phyloP scores from a whole-genome alignment of 2,329 filamentous ascomycete species.

The Cercospora janseana region DNA sequence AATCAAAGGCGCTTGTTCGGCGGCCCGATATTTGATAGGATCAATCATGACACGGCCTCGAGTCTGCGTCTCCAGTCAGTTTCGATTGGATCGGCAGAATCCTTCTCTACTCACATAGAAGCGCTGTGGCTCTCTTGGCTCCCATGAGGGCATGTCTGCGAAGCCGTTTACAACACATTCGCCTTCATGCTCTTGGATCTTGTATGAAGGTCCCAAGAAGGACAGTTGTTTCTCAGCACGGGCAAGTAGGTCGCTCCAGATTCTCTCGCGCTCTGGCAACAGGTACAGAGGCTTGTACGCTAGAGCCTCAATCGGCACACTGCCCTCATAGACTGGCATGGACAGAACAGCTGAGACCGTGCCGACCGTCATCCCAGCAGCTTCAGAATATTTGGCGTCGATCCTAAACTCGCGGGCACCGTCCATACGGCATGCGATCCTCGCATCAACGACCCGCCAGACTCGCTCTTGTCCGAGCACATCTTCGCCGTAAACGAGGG shows the following conservation, averaged over 20 bases:
- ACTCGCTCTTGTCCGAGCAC: slow-evolving; percentile 5
- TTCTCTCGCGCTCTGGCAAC: neutral
- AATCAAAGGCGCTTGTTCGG: slow-evolving; percentile 4
- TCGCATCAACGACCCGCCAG: slow-evolving; percentile 4
- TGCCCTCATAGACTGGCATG: slow-evolving; percentile 2
- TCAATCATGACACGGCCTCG: slow-evolving; percentile 11
- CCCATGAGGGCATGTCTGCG: neutral
- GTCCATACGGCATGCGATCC: neutral
- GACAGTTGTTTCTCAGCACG: slow-evolving; percentile 1
- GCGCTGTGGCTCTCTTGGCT: slow-evolving; percentile 2
- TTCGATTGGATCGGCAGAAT: neutral
- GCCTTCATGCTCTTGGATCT: slow-evolving; percentile 3
- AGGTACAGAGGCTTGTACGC: slow-evolving; percentile 3
- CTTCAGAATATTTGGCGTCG: slow-evolving; percentile 2
- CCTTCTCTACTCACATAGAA: slow-evolving; percentile 1
- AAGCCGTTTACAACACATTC: neutral
- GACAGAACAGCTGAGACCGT: neutral
- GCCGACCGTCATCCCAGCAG: slow-evolving; percentile 4
- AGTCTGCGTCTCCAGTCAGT: slow-evolving; percentile 1
- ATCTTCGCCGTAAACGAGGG: slow-evolving; percentile 10
- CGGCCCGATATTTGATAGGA: slow-evolving; percentile 4
- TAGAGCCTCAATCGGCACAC: neutral
- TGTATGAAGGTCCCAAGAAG: neutral
- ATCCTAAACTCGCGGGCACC: slow-evolving; percentile 4
- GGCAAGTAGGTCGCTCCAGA: neutral